Percentiles rank a stretch among this genome's conserved stretches.
Conservation (phyloP, 257 asterid genomes). For the Scutellaria galericulata region DNA sequence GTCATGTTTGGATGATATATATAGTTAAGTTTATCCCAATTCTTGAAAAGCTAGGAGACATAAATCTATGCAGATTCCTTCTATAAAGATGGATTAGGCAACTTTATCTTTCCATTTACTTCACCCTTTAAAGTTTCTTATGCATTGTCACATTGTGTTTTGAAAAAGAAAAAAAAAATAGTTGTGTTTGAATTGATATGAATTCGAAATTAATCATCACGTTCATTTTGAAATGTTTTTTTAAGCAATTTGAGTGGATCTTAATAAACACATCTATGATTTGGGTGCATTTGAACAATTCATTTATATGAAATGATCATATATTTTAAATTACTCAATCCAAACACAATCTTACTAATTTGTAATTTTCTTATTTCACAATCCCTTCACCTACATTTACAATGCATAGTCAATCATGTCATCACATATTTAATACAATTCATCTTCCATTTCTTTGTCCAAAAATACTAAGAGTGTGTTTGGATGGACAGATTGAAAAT, state of each 20-base stretch:
- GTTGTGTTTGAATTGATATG: neutral
- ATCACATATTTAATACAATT: too few species aligned
- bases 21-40: slow-evolving; percentile 22
- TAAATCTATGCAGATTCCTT: slow-evolving; percentile 42
- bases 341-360: neutral
- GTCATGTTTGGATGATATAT: slow-evolving; percentile 19
- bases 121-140: slow-evolving; percentile 24
- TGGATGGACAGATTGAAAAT: too few species aligned
- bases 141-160: neutral
- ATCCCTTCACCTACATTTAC: neutral
- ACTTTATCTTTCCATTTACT: slow-evolving; percentile 28
- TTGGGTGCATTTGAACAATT: neutral
- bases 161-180: too few species aligned
- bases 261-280: neutral
- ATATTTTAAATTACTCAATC: neutral
- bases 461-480: too few species aligned
- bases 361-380: neutral
- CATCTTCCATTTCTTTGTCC: too few species aligned
- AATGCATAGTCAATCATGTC: too few species aligned
- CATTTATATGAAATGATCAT: neutral
- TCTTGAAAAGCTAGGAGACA: slow-evolving; percentile 38
- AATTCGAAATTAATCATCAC: neutral
- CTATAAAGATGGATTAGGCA: slow-evolving; percentile 34
- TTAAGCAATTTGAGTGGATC: neutral
- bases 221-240: neutral